Conservation (phyloP, 768 basidiomycete species). For the Rhodosporidiobolus odoratus region DNA sequence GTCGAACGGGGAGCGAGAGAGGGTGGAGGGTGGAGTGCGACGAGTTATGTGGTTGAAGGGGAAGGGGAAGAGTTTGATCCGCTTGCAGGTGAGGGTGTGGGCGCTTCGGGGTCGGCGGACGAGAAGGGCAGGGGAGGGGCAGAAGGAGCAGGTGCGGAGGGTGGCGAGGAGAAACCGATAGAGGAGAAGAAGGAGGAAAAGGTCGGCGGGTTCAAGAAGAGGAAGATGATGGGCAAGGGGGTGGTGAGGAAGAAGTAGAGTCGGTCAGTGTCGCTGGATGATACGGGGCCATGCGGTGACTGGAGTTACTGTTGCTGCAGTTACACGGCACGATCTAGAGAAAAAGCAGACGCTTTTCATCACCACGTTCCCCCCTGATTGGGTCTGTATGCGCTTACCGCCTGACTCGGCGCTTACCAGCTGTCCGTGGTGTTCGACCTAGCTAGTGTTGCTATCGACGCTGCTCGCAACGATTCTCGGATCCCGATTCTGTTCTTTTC, state of each 20-base stretch:
- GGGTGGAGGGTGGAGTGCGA: slow-evolving; percentile 7
- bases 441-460: too few relatives aligned
- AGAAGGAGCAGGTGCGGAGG: background rate
- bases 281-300: background rate
- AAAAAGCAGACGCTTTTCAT: too few relatives aligned
- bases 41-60: background rate
- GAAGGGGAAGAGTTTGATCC: slow-evolving; percentile 14
- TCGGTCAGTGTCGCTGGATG: background rate
- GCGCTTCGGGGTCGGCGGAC: background rate
- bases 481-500: too few relatives aligned
- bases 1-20: background rate
- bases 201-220: slow-evolving; percentile 31
- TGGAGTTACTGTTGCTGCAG: too few relatives aligned
- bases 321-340: too few relatives aligned
- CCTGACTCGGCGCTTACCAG: too few relatives aligned
- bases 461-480: too few relatives aligned
- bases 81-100: background rate
- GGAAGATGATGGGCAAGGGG: slow-evolving; percentile 24
- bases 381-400: too few relatives aligned
- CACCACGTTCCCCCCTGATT: too few relatives aligned
- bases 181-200: slow-evolving; percentile 5
- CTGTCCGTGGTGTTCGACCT: too few relatives aligned
- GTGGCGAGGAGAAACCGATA: background rate
- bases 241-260: slow-evolving; percentile 11
- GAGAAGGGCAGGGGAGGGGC: background rate